phyloP scores from a whole-genome alignment of 1,139 yeast genomes.

The Pichia cactophila region DNA sequence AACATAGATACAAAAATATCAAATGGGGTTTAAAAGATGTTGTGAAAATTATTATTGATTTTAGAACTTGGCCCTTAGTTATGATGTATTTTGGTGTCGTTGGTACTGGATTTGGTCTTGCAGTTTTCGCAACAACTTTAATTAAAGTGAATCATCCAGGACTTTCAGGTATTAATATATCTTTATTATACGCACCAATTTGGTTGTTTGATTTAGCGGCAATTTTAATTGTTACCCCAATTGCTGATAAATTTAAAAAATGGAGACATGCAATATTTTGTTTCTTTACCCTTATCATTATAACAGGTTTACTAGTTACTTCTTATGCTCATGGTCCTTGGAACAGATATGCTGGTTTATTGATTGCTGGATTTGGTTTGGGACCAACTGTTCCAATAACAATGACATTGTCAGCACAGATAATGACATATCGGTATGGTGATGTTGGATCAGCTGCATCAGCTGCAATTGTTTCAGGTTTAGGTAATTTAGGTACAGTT shows the following conservation, averaged over 20 bases:
- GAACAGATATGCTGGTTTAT: slow-evolving; percentile 72
- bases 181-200: slow-evolving; percentile 78
- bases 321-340: slow-evolving; percentile 70
- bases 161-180: slow-evolving; percentile 60
- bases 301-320: slow-evolving; percentile 66
- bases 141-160: slow-evolving; percentile 57
- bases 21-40: slow-evolving; percentile 61
- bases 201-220: slow-evolving; percentile 86
- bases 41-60: slow-evolving; percentile 47
- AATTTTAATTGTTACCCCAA: slow-evolving; percentile 66
- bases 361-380: slow-evolving; percentile 77
- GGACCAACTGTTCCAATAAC: slow-evolving; percentile 89
- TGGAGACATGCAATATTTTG: slow-evolving; percentile 57
- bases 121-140: slow-evolving; percentile 82
- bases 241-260: slow-evolving; percentile 61
- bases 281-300: slow-evolving; percentile 55
- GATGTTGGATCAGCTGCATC: slow-evolving; percentile 82
- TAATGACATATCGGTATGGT: slow-evolving; percentile 64
- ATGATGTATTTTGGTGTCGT: slow-evolving; percentile 91
- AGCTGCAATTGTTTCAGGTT: slow-evolving; percentile 75
- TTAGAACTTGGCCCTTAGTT: slow-evolving; percentile 70
- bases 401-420: slow-evolving; percentile 82
- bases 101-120: slow-evolving; percentile 80
- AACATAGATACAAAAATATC: slow-evolving; percentile 36
- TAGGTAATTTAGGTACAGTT: slow-evolving; percentile 82